Evolutionary conservation across 805 yeast genomes (phyloP), one percentile per base, ranked within the genome.

Genomic region (Hanseniaspora lachancei): DNA sequence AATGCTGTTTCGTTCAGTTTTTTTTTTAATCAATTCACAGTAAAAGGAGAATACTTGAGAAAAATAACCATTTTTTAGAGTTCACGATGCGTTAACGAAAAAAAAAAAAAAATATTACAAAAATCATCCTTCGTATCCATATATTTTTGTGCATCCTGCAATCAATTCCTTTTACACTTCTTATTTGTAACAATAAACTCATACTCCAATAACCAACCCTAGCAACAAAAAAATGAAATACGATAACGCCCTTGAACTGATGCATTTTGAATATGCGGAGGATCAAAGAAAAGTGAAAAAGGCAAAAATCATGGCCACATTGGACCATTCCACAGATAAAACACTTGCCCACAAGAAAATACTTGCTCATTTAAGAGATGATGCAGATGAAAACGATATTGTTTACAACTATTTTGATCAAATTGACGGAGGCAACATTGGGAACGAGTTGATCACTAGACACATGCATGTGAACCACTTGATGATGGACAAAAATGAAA

Each of bases 401-500:
- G 39, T 10, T 12, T 29, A 18, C 23, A 46, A 46, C 27, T 46
- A 18, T 24, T 9, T 29, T 3, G 40, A 34, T n/a, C 18, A 29
- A 1, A 32, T 46, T 15, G 21, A 20, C 4, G 49, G 49, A 5
- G 13, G 13, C 10, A 39, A 24, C 18, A 39, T 27, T 5, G 42
- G 35, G 6, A 53, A 53, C n/a, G 47, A 53, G 9, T 12, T 53
- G 5, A 20, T 53, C 7, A 53, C n/a, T 7, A 53, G 48, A 16
- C 56, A 53, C 34, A 53, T 53, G 56, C 23, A 46, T 39, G 56
- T 53, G 9, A 53, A 44, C 35, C 40, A 46, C 34, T 44, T 53
- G 16, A 53, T 53, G 56, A 46, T 48, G 36, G 48, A 46, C 15
- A 53, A 53, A n/a, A 53, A 53, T 21, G 56, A 53, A 46, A 53